These are phyloP conservation scores for Jasminum sambac DNA, from an alignment of 257 asterid genomes.

Conservation along the genomic window DNA sequence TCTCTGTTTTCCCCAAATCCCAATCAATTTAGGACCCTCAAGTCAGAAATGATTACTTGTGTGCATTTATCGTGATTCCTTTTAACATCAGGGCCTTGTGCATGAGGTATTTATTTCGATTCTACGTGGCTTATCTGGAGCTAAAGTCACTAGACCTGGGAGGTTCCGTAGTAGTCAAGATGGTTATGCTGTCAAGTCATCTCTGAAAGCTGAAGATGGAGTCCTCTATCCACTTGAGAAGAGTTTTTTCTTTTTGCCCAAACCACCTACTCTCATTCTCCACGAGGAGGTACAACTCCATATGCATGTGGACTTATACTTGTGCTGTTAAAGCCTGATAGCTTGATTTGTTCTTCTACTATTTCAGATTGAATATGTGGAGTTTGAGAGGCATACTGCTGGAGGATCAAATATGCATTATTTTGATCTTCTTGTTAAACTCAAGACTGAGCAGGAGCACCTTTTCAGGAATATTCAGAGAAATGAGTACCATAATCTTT, in stretches of 20 bases:
- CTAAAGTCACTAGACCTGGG: slow-evolving; percentile 93
- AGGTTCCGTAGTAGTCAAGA: slow-evolving; percentile 78
- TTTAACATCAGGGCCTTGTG: slow-evolving; percentile 66
- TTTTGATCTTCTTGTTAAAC: slow-evolving; percentile 86
- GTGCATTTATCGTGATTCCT: background rate
- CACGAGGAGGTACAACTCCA: slow-evolving; percentile 74
- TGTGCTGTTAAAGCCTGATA: slow-evolving; percentile 22
- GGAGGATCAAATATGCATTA: slow-evolving; percentile 98
- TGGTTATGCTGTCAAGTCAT: slow-evolving; percentile 96
- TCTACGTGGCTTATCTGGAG: slow-evolving; percentile 90
- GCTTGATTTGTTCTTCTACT: slow-evolving; percentile 18
- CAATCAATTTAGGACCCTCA: slow-evolving; percentile 16
- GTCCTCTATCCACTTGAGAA: slow-evolving; percentile 96
- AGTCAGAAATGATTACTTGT: background rate
- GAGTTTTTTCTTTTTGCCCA: slow-evolving; percentile 97
- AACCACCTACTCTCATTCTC: slow-evolving; percentile 94
- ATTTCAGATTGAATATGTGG: slow-evolving; percentile 84
- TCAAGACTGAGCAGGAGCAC: slow-evolving; percentile 92
- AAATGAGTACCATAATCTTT: slow-evolving; percentile 78
- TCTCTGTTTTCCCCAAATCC: slow-evolving; percentile 10
- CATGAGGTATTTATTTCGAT: slow-evolving; percentile 72
- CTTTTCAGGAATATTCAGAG: slow-evolving; percentile 95
- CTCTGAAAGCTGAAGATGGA: slow-evolving; percentile 99
- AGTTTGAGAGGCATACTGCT: slow-evolving; percentile 94
- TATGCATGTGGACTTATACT: slow-evolving; percentile 1